Evolutionary conservation across 495 filamentous ascomycete species (phyloP).

Genomic region (Aspergillus sclerotioniger): DNA sequence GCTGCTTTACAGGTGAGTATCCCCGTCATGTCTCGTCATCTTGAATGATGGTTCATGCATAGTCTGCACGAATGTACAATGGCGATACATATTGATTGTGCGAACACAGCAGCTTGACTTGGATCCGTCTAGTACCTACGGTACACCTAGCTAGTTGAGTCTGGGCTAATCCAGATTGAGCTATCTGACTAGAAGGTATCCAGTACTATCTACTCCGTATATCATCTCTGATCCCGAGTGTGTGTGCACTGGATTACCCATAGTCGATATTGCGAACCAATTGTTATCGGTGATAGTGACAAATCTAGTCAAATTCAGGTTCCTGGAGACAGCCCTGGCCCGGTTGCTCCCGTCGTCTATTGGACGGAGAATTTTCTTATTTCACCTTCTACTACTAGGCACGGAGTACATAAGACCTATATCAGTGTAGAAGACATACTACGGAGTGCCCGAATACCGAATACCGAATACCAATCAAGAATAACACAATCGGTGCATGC

Average conservation of each 20-base stretch:
- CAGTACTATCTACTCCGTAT: not conserved
- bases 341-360: too few relatives aligned
- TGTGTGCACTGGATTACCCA: not conserved
- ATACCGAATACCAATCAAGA: too few relatives aligned
- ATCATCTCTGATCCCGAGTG: not conserved
- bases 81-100: not conserved
- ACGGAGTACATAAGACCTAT: not conserved
- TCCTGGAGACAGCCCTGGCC: too few relatives aligned
- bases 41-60: slow-evolving; percentile 3
- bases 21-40: not conserved
- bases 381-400: not conserved
- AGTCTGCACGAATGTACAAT: not conserved
- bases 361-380: not conserved
- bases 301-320: not conserved
- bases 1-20: too few relatives aligned
- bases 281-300: too few relatives aligned
- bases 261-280: too few relatives aligned
- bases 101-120: too few relatives aligned
- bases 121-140: too few relatives aligned
- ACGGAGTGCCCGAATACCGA: too few relatives aligned
- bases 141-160: too few relatives aligned
- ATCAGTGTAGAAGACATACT: not conserved
- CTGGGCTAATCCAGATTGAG: too few relatives aligned
- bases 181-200: not conserved
- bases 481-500: too few relatives aligned